Conservation (phyloP, 2,329 filamentous ascomycete genomes). For the Akanthomyces muscarius region DNA sequence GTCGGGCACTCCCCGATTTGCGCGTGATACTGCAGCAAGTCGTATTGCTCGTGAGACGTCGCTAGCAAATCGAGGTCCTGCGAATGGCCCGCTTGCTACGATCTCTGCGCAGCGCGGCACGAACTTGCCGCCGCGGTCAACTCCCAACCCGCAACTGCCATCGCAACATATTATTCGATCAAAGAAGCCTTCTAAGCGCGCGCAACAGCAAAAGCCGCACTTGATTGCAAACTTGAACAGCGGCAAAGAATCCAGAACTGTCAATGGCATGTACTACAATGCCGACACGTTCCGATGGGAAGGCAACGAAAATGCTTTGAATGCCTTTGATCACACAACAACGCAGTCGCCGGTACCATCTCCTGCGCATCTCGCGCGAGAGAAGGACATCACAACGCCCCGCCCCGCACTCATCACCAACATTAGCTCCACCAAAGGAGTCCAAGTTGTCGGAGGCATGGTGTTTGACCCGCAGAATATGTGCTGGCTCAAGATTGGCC, state of each 20-base stretch:
- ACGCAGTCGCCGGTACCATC: conserved; percentile 44
- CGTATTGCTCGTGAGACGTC: conserved; percentile 61
- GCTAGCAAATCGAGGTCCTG: conserved; percentile 56
- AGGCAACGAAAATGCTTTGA: conserved; percentile 84
- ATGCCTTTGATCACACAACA: conserved; percentile 65
- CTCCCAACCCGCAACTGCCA: conserved; percentile 40
- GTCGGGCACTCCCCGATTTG: conserved; percentile 54
- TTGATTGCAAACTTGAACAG: conserved; percentile 80
- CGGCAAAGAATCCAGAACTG: conserved; percentile 72
- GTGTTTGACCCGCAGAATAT: conserved; percentile 95
- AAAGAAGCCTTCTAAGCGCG: conserved; percentile 54
- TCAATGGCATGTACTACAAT: conserved; percentile 97
- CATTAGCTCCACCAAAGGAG: conserved; percentile 75
- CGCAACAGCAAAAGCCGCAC: conserved; percentile 72
- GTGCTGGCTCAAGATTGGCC: conserved; percentile 86
- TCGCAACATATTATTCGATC: conserved; percentile 42
- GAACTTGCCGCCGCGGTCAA: conserved; percentile 48
- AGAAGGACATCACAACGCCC: conserved; percentile 57
- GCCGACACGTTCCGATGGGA: conserved; percentile 85
- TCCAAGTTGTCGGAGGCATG: conserved; percentile 96
- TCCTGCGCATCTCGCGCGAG: conserved; percentile 43
- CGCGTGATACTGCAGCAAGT: conserved; percentile 62
- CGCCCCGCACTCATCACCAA: conserved; percentile 84
- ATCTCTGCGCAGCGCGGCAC: conserved; percentile 52
- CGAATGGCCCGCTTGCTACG: conserved; percentile 49